Evolutionary conservation across 2,329 filamentous ascomycete species (phyloP).

Genomic region (Verticillium zaregamsianum): DNA sequence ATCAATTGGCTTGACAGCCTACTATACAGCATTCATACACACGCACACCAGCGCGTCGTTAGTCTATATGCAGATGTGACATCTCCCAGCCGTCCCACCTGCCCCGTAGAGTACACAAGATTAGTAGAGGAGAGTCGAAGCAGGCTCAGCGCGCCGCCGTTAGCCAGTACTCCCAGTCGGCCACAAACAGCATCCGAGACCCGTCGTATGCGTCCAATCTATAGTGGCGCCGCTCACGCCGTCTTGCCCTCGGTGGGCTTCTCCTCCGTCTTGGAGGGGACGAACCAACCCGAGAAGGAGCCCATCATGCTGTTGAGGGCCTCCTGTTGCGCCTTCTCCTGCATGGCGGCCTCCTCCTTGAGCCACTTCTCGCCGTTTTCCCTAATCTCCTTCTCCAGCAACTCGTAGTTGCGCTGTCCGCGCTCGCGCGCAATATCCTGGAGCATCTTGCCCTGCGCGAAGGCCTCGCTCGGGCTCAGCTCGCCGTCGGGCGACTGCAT

Average conservation of each 20-base stretch:
- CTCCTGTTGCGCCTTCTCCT: constrained; percentile 87
- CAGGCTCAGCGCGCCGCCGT: neutral
- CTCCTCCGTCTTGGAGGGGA: constrained; percentile 13
- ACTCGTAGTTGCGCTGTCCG: constrained; percentile 84
- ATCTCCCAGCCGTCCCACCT: constrained; percentile 1
- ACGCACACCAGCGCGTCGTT: constrained; percentile 5
- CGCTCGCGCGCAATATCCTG: constrained; percentile 91
- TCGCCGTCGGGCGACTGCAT: constrained; percentile 62
- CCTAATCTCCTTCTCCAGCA: constrained; percentile 83
- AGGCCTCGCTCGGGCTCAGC: constrained; percentile 67
- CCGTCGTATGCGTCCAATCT: neutral
- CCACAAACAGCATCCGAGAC: neutral
- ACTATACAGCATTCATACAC: constrained; percentile 14
- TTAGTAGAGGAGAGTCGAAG: constrained; percentile 4
- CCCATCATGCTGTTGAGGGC: constrained; percentile 90
- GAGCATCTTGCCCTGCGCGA: constrained; percentile 93
- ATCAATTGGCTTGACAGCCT: constrained; percentile 9
- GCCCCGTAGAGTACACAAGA: constrained; percentile 12
- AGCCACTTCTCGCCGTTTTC: constrained; percentile 95
- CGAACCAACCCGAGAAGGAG: constrained; percentile 60
- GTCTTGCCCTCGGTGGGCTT: constrained; percentile 12
- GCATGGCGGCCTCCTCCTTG: constrained; percentile 83
- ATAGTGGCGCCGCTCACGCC: neutral
- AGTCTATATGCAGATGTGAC: constrained; percentile 13
- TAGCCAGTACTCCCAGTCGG: neutral